Evolutionary conservation across 2,329 filamentous ascomycete species (phyloP).

Genomic region (Triangularia setosa): DNA sequence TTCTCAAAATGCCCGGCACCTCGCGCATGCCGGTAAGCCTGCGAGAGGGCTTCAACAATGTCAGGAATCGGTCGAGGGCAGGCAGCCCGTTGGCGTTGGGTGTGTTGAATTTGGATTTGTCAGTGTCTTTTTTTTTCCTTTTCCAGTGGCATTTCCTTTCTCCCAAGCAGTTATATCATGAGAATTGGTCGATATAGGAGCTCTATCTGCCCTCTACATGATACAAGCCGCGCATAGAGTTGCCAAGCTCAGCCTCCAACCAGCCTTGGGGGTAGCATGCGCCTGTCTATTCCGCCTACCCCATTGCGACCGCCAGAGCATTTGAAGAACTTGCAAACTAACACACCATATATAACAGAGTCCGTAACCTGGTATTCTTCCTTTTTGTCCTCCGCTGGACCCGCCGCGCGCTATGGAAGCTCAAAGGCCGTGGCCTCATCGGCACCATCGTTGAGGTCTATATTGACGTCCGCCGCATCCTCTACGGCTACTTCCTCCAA

Average conservation of each 20-base stretch:
- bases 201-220: neutral
- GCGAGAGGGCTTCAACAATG: constrained; percentile 60
- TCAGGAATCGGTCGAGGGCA: constrained; percentile 50
- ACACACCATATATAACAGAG: constrained; percentile 39
- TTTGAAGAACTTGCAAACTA: constrained; percentile 5
- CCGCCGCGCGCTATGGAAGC: constrained; percentile 74
- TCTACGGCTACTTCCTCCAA: constrained; percentile 82
- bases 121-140: constrained; percentile 35
- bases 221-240: neutral
- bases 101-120: constrained; percentile 66
- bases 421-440: constrained; percentile 83
- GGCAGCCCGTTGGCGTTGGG: constrained; percentile 43
- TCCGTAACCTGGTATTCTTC: constrained; percentile 85
- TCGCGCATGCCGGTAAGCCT: constrained; percentile 69
- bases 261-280: neutral
- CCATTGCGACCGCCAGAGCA: neutral
- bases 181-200: neutral
- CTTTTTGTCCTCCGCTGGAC: constrained; percentile 83
- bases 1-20: constrained; percentile 54
- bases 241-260: neutral
- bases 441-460: constrained; percentile 76
- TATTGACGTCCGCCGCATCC: constrained; percentile 62
- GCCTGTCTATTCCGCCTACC: neutral
- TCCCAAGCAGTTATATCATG: neutral
- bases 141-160: neutral